Conservation (phyloP, 148 eudicot species). For the Euryodendron excelsum region DNA sequence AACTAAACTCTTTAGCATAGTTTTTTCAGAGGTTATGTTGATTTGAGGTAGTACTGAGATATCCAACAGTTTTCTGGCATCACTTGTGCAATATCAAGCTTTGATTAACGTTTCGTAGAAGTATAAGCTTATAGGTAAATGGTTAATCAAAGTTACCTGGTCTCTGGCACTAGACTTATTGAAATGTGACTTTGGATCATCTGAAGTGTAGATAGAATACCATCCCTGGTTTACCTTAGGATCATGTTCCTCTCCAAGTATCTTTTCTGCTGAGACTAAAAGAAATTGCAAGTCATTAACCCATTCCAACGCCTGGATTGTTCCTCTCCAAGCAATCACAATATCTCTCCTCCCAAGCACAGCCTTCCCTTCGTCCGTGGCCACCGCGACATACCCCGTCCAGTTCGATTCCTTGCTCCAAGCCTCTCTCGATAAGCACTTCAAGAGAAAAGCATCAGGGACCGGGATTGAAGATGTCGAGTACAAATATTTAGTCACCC, state of each 20-base stretch:
- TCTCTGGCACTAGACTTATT: conserved; percentile 60
- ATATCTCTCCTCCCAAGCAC: conserved; percentile 70
- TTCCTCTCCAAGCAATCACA: conserved; percentile 79
- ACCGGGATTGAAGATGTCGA: conserved; percentile 63
- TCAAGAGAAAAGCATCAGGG: conserved; percentile 58
- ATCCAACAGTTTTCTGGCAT: too few species aligned
- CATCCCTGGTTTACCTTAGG: conserved; percentile 66
- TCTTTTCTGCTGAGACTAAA: conserved; percentile 39
- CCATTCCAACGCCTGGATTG: conserved; percentile 62
- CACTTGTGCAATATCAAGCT: too few species aligned
- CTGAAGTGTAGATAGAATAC: conserved; percentile 68
- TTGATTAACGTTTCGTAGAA: too few species aligned
- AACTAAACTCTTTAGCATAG: too few species aligned
- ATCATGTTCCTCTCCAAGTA: conserved; percentile 41
- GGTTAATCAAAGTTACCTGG: conserved; percentile 41
- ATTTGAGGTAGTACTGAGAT: too few species aligned
- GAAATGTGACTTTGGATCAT: conserved; percentile 54
- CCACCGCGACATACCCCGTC: conserved; percentile 79
- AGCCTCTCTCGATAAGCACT: conserved; percentile 67
- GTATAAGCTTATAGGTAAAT: too few species aligned
- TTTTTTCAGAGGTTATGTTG: too few species aligned
- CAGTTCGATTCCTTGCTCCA: conserved; percentile 83
- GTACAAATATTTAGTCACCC: conserved; percentile 63
- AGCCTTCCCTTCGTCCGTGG: conserved; percentile 51
- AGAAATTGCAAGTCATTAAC: conserved; percentile 56